phyloP scores from a whole-genome alignment of 2,329 filamentous ascomycete species.

The Penicillium freii region DNA sequence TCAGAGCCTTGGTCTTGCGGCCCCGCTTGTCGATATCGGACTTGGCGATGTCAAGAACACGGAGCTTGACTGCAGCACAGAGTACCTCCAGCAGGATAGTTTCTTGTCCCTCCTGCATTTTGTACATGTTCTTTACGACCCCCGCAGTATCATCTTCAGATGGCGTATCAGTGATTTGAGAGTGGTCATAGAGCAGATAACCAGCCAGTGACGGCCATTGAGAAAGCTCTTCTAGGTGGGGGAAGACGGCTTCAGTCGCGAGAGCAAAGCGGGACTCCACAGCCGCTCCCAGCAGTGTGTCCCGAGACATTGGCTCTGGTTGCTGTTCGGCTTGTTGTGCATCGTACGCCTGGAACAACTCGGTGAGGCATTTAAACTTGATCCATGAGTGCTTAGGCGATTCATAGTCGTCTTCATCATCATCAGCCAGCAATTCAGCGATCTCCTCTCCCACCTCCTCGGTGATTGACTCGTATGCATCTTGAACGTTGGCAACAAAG shows the following conservation, averaged over 20 bases:
- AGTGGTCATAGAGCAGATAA: conserved; percentile 91
- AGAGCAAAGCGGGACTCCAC: conserved; percentile 80
- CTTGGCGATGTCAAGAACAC: conserved; percentile 65
- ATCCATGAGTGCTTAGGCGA: conserved; percentile 81
- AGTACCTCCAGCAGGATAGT: conserved; percentile 82
- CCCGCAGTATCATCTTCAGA: conserved; percentile 60
- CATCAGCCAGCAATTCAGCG: conserved; percentile 72
- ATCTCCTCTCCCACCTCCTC: conserved; percentile 82
- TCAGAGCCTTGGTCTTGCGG: conserved; percentile 59
- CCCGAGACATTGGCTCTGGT: conserved; percentile 29
- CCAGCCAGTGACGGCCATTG: conserved; percentile 87
- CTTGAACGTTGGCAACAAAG: conserved; percentile 82
- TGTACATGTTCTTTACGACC: conserved; percentile 68
- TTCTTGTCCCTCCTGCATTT: conserved; percentile 74
- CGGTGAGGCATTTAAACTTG: conserved; percentile 83
- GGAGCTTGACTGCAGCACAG: conserved; percentile 74
- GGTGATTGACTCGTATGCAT: conserved; percentile 73
- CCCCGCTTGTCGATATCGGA: conserved; percentile 55
- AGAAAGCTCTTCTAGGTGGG: conserved; percentile 74
- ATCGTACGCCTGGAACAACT: conserved; percentile 80
- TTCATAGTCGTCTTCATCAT: conserved; percentile 68
- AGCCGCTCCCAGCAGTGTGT: conserved; percentile 57
- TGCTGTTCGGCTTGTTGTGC: conserved; percentile 51
- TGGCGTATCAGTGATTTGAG: conserved; percentile 55
- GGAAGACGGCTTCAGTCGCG: conserved; percentile 80